Conservation (phyloP, 768 basidiomycete genomes). For the Fomitopsis pulvina region DNA sequence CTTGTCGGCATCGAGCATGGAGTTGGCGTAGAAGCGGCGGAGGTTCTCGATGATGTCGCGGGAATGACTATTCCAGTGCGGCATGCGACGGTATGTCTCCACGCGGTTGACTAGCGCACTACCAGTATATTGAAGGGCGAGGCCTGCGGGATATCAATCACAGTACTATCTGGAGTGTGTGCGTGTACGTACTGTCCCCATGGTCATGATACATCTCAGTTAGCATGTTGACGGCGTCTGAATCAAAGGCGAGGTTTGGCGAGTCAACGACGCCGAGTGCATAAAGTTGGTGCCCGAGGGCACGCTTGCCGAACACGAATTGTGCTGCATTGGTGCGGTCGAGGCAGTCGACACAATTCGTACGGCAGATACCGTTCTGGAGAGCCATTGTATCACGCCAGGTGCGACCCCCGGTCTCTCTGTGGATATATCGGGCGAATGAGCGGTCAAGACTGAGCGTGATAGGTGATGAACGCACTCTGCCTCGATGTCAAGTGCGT, state of each 20-base stretch:
- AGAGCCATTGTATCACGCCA: constrained; percentile 70
- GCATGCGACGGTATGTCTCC: constrained; percentile 92
- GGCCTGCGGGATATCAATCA: constrained; percentile 41
- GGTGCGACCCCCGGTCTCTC: constrained; percentile 24
- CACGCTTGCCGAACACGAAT: constrained; percentile 94
- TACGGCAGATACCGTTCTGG: constrained; percentile 89
- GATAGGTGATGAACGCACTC: constrained; percentile 23
- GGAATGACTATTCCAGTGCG: constrained; percentile 97
- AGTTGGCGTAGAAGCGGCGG: constrained; percentile 91
- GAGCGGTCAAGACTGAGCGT: background rate
- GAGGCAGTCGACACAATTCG: constrained; percentile 95
- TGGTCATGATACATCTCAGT: constrained; percentile 99
- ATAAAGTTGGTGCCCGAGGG: constrained; percentile 90
- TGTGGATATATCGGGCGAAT: background rate
- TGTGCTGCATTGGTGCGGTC: constrained; percentile 96
- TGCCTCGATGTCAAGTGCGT: constrained; percentile 43
- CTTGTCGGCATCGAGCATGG: constrained; percentile 91
- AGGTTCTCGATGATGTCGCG: constrained; percentile 95
- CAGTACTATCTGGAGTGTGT: background rate
- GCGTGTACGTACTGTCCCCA: constrained; percentile 69
- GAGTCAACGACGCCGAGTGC: constrained; percentile 85
- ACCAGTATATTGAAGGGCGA: constrained; percentile 95
- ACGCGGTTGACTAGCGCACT: constrained; percentile 94
- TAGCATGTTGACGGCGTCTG: constrained; percentile 92
- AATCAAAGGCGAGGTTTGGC: constrained; percentile 86